Evolutionary conservation across 1,284 basidiomycete genomes (phyloP).

Genomic region (Trichosporon sp.): DNA sequence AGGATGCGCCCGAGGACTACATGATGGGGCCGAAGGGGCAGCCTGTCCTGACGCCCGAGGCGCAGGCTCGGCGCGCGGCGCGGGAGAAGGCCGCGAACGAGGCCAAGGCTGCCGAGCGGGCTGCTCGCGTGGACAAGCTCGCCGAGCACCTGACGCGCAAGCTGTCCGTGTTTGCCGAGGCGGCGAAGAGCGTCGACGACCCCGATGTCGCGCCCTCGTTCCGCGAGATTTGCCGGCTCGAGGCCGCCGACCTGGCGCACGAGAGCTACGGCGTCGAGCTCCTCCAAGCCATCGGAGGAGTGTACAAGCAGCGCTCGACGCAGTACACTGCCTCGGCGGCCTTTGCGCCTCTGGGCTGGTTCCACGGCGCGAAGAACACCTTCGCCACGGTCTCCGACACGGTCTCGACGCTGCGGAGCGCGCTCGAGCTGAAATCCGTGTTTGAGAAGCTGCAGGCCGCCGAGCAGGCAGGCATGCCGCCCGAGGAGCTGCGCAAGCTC

Average conservation of each 20-base stretch:
- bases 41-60: slow-evolving; percentile 67
- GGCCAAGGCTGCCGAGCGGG: slow-evolving; percentile 73
- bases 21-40: slow-evolving; percentile 45
- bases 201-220: slow-evolving; percentile 55
- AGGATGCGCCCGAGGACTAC: slow-evolving; percentile 51
- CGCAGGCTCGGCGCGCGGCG: slow-evolving; percentile 65
- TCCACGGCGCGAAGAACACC: slow-evolving; percentile 89
- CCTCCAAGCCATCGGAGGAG: slow-evolving; percentile 83
- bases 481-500: slow-evolving; percentile 80
- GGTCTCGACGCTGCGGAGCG: slow-evolving; percentile 61
- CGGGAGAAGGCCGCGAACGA: slow-evolving; percentile 68
- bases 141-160: slow-evolving; percentile 79
- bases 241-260: slow-evolving; percentile 76
- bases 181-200: slow-evolving; percentile 63
- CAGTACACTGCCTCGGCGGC: slow-evolving; percentile 54
- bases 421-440: slow-evolving; percentile 86
- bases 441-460: slow-evolving; percentile 94
- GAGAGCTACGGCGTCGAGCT: slow-evolving; percentile 94
- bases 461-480: slow-evolving; percentile 76
- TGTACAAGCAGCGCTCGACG: slow-evolving; percentile 74
- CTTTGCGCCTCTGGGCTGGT: slow-evolving; percentile 59
- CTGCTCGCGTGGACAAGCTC: slow-evolving; percentile 74
- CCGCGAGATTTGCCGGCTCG: slow-evolving; percentile 67
- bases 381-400: slow-evolving; percentile 91
- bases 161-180: slow-evolving; percentile 86